phyloP scores from a whole-genome alignment of 1,139 yeast genomes.

The Blastobotrys arbuscula region DNA sequence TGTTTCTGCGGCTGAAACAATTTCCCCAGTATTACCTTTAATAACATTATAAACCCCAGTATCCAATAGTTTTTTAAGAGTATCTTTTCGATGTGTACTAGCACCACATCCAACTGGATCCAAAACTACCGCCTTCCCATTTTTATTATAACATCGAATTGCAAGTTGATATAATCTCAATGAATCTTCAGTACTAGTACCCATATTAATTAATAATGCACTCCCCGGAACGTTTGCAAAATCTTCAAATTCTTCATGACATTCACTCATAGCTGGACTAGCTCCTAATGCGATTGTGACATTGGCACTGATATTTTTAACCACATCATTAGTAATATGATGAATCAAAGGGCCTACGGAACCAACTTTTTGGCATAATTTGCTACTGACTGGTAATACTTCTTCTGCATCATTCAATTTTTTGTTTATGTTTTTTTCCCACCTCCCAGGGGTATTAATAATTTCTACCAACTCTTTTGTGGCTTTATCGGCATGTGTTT shows the following conservation, averaged over 20 bases:
- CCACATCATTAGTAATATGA: slow-evolving; percentile 88
- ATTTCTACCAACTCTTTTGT: slow-evolving; percentile 36
- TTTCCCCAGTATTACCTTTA: slow-evolving; percentile 88
- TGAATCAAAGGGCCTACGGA: slow-evolving; percentile 58
- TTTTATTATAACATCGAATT: slow-evolving; percentile 50
- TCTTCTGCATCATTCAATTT: not conserved
- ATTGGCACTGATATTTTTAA: slow-evolving; percentile 82
- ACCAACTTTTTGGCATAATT: slow-evolving; percentile 20
- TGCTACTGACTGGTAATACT: slow-evolving; percentile 8
- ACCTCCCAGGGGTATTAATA: slow-evolving; percentile 21
- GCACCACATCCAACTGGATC: slow-evolving; percentile 97
- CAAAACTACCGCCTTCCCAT: slow-evolving; percentile 59
- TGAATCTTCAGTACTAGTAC: slow-evolving; percentile 53
- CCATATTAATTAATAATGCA: slow-evolving; percentile 67
- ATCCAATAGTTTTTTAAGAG: slow-evolving; percentile 48
- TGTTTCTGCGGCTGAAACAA: slow-evolving; percentile 43
- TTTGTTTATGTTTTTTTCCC: slow-evolving; percentile 20
- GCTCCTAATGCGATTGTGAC: slow-evolving; percentile 83
- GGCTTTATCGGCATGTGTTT: slow-evolving; percentile 50
- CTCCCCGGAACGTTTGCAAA: slow-evolving; percentile 51
- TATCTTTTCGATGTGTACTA: slow-evolving; percentile 48
- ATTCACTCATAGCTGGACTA: slow-evolving; percentile 90
- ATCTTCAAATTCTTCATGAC: slow-evolving; percentile 60
- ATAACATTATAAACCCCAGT: slow-evolving; percentile 61
- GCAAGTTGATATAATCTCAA: slow-evolving; percentile 49